Base-by-base conservation (phyloP, 352 stramenopile species). In the Lagenidium giganteum region DNA sequence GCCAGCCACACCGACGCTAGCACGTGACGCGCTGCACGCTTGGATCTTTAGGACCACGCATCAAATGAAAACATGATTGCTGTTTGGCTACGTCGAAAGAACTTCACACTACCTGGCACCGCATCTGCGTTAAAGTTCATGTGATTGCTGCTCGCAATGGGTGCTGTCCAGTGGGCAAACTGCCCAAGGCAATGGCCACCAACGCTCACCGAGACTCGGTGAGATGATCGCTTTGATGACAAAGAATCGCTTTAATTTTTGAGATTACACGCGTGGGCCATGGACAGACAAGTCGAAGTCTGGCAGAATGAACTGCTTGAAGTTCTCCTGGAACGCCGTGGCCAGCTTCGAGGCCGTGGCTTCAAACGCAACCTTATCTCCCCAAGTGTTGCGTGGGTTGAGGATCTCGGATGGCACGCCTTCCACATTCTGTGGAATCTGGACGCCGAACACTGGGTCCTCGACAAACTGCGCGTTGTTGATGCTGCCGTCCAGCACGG, bases 81-180 rank as follows among this genome's bases (percentile, higher is more conserved):
- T n/a, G n/a, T n/a, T n/a, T n/a, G n/a, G n/a, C n/a, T n/a, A n/a
- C n/a, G n/a, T 80, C 38, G 78, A 85, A 48, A 89, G 81, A 45
- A 87, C 52, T 50, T 89, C 71, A 56, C 90, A 77, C 16, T 72
- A 63, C 57, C 90, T 79, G 13, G 92, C 64, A 24, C 74, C 67
- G 34, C 92, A 65, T 54, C 92, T 94, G 38, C n/a, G n/a, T n/a
- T n/a, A n/a, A n/a, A n/a, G n/a, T n/a, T n/a, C n/a, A n/a, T n/a
- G n/a, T n/a, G n/a, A n/a, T n/a, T n/a, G n/a, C n/a, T n/a, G n/a
- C n/a, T n/a, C n/a, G n/a, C n/a, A n/a, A n/a, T n/a, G n/a, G n/a
- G n/a, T n/a, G n/a, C n/a, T n/a, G n/a, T n/a, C n/a, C n/a, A n/a
- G n/a, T n/a, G n/a, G n/a, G n/a, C n/a, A n/a, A n/a, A n/a, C n/a